Base-by-base conservation (phyloP, 1,139 yeast genomes). In the Zhuliangozyma parablackwelliae region DNA sequence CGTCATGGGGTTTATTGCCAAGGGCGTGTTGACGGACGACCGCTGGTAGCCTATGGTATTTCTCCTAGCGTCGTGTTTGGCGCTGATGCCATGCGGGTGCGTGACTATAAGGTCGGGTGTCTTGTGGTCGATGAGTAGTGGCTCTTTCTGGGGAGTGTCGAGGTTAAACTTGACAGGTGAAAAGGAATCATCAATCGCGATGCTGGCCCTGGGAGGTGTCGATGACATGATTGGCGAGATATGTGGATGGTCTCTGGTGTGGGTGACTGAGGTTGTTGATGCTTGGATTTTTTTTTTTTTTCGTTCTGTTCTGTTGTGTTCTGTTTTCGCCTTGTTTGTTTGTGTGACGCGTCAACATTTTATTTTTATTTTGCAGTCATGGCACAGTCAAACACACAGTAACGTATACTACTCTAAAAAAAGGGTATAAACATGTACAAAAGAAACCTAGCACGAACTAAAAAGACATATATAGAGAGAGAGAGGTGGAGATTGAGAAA, bases 41-140 rank as follows among this genome's bases (percentile, higher is more conserved):
- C 35, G 39, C 5, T 33, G 35, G 31, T 48, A 39, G 30, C 56
- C 63, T 30, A 59, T 49, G 6, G 65, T 59, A 32, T 58, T 60
- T 38, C 63, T 49, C 39, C 65, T 47, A 12, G 53, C 54, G 7
- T 48, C 56, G 31, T 55, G 56, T 30, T 69, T 67, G 20, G 72
- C 68, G 2, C 62, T 50, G 29, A 75, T 51, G 0, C 80, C 80
- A 46, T 75, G 80, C 1, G 78, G 75, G 38, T 72, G 72, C 40
- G 60, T 64, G 20, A 49, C 52, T 35, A 57, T 37, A 8, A 40
- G 29, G 8, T 40, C 45, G 5, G 45, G 43, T 20, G 45, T 36
- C 31, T 26, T 34, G 31, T 40, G 35, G 30, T 36, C 34, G 28
- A 26, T 32, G 44, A 29, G 44, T 11, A 20, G 26, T 33, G 27